These are phyloP conservation scores for Zoysia japonica DNA, from an alignment of 176 grass and related monocot genomes.

Conservation along the genomic window DNA sequence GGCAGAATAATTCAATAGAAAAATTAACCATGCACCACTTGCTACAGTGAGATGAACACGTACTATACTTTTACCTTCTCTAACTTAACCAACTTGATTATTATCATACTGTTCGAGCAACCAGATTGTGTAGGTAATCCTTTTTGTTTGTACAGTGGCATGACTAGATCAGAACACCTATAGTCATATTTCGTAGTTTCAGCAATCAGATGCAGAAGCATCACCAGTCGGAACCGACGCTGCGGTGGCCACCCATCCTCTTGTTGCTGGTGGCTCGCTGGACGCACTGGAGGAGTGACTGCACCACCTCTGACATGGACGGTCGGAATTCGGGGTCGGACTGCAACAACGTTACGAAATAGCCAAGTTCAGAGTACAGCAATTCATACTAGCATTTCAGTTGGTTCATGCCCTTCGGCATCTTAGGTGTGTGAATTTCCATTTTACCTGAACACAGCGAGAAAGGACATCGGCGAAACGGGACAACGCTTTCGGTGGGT, in stretches of 20 bases:
- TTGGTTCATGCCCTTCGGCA: background rate
- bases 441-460: slow-evolving; percentile 71
- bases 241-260: slow-evolving; percentile 42
- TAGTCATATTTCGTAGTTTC: background rate
- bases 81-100: slow-evolving; percentile 34
- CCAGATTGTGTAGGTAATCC: background rate
- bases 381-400: background rate
- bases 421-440: slow-evolving; percentile 3
- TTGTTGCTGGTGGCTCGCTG: slow-evolving; percentile 57
- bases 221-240: slow-evolving; percentile 65
- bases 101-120: slow-evolving; percentile 25
- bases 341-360: slow-evolving; percentile 45
- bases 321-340: slow-evolving; percentile 71
- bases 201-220: background rate
- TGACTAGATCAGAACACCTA: background rate
- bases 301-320: slow-evolving; percentile 79
- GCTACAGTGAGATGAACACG: slow-evolving; percentile 13
- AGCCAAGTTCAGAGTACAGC: background rate
- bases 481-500: slow-evolving; percentile 71
- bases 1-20: background rate
- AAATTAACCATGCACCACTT: slow-evolving; percentile 9
- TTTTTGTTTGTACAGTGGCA: slow-evolving; percentile 24
- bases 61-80: slow-evolving; percentile 27
- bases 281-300: slow-evolving; percentile 58
- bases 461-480: slow-evolving; percentile 74